phyloP scores from a whole-genome alignment of 148 eudicot species.

The Tetragonia tetragonoides region DNA sequence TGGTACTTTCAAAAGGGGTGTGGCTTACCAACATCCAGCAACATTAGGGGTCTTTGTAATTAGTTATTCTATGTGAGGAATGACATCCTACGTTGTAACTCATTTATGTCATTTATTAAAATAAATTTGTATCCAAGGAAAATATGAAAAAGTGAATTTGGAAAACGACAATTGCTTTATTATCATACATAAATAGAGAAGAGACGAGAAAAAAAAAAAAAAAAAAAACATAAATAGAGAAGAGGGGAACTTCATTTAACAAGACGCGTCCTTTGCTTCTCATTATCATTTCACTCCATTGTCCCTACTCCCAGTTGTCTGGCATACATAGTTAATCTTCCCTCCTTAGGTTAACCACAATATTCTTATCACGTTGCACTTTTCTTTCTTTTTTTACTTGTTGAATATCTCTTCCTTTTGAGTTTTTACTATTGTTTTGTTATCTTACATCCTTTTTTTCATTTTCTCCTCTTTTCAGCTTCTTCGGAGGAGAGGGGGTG shows the following conservation, averaged over 20 bases:
- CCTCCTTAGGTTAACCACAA: not conserved
- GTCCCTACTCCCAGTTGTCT: not conserved
- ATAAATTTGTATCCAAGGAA: too few species aligned
- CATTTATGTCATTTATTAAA: too few species aligned
- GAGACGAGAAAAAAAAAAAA: too few species aligned
- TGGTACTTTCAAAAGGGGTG: too few species aligned
- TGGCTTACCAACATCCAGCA: too few species aligned
- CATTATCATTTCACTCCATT: not conserved
- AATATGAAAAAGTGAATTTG: too few species aligned
- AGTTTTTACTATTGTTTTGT: not conserved
- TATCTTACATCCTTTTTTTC: not conserved
- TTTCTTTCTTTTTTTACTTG: not conserved
- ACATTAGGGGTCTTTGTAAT: too few species aligned
- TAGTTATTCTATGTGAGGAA: too few species aligned
- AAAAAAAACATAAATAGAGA: not conserved
- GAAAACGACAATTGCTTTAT: not conserved
- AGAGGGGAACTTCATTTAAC: not conserved
- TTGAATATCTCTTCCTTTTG: not conserved
- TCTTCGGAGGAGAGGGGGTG: not conserved
- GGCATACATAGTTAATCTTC: not conserved
- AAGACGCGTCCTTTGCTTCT: not conserved
- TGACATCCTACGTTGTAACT: too few species aligned
- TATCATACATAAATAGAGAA: not conserved
- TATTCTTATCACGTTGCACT: not conserved
- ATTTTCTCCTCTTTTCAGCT: not conserved